Evolutionary conservation across 805 yeast genomes (phyloP), one percentile per base, ranked within the genome.

Genomic region (Wickerhamomyces canadensis): DNA sequence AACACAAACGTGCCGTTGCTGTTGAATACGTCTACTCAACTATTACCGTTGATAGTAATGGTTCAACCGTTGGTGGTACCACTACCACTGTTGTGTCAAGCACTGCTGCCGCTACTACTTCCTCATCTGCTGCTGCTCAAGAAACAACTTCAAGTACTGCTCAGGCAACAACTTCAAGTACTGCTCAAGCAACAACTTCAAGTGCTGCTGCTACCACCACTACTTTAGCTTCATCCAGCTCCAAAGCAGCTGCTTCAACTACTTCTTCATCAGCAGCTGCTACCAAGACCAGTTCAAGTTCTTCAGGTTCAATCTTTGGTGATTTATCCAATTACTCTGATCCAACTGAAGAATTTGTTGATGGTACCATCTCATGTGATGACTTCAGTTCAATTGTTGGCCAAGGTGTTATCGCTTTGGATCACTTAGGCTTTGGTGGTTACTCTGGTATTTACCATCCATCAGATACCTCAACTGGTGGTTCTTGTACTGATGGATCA

Each of bases 401-500:
- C 44, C 74, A 84, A 55, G 95, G 95, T 72, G 95, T 87, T 42
- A 68, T 87, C 54, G 62, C 85, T 22, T 66, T 85, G 32, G 81
- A 80, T 67, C 71, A 72, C 71, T 70, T 80, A 34, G 84, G 81
- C 27, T 76, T 78, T 47, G 95, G 93, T 47, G 96, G 96, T 52
- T 83, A 78, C 77, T 73, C 94, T 37, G 87, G 91, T 54, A 71
- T 86, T 57, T 47, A 58, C 27, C 67, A 72, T 57, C 61, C 65
- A 38, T 71, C 74, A 46, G 67, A 73, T 47, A 78, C 86, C 46
- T 74, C 86, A 44, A 72, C 83, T 35, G 72, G 74, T 38, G 61
- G 68, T 33, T 55, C 74, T 33, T 91, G 98, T 73, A 61, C 68
- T 45, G 96, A 89, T 51, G 98, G 97, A 41, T 76, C 76, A 55